A percentile compares a stretch with the other conserved stretches of the same genome.
Conservation (phyloP, 2,329 filamentous ascomycete genomes). For the Colletotrichum sp. region DNA sequence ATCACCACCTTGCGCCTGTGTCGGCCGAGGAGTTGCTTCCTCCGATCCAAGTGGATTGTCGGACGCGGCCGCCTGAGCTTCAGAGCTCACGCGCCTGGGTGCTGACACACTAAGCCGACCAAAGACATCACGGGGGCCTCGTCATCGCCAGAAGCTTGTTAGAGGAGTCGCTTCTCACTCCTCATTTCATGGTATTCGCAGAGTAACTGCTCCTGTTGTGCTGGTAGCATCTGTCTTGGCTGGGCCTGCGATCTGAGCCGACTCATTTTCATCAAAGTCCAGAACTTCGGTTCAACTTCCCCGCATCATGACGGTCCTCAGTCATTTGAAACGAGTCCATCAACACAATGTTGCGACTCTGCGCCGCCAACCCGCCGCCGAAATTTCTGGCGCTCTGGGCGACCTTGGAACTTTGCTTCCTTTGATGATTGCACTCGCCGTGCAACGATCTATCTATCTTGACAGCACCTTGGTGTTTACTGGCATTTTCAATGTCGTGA, state of each 20-base stretch:
- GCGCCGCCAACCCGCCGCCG: constrained; percentile 57
- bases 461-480: constrained; percentile 87
- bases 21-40: constrained; percentile 11
- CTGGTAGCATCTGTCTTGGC: background rate
- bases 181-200: background rate
- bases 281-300: background rate
- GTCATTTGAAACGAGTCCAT: constrained; percentile 33
- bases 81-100: background rate
- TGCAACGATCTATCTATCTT: constrained; percentile 80
- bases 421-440: constrained; percentile 83
- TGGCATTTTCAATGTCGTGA: constrained; percentile 84
- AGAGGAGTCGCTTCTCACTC: background rate
- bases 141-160: background rate
- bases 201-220: background rate
- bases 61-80: background rate
- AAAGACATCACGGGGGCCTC: constrained; percentile 6
- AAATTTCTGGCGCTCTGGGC: constrained; percentile 86
- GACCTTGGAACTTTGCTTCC: constrained; percentile 91
- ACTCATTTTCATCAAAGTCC: background rate
- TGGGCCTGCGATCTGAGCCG: background rate
- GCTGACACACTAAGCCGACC: background rate
- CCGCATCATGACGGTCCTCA: constrained; percentile 15
- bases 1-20: background rate
- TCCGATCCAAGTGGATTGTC: background rate
- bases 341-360: constrained; percentile 56